A percentile compares a stretch with the other conserved stretches of the same genome.
phyloP scores from a whole-genome alignment of 305 asterid species.

The Andrographis paniculata region DNA sequence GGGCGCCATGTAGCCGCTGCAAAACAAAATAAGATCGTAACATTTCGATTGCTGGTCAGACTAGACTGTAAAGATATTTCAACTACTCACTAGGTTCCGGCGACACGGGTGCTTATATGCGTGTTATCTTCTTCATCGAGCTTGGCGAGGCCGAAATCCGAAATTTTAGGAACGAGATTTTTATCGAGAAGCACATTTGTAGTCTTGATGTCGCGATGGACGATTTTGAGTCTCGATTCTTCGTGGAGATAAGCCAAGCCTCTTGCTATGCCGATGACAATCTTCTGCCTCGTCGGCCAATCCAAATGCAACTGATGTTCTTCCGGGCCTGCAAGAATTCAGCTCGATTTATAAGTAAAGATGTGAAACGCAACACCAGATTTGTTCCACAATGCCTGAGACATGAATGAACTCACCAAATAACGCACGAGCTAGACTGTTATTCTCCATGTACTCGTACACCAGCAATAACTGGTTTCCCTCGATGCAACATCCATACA shows the following conservation, averaged over 20 bases:
- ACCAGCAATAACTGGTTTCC: constrained; percentile 53
- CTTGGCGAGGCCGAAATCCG: constrained; percentile 71
- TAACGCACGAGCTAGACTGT: constrained; percentile 43
- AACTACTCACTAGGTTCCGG: constrained; percentile 55
- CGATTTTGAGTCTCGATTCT: constrained; percentile 61
- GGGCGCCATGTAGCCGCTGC: constrained; percentile 53
- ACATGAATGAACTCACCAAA: background rate
- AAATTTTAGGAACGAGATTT: constrained; percentile 48
- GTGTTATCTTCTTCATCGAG: constrained; percentile 65
- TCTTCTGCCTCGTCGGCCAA: constrained; percentile 58
- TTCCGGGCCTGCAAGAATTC: constrained; percentile 39
- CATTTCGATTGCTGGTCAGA: background rate
- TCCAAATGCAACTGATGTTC: constrained; percentile 46
- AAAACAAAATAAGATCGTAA: background rate
- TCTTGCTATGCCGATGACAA: constrained; percentile 63
- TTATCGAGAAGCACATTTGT: constrained; percentile 56
- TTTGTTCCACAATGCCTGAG: no score
- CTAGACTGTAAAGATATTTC: no score
- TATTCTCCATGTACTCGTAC: no score
- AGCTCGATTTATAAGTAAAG: background rate
- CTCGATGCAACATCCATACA: constrained; percentile 68
- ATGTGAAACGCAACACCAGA: no score
- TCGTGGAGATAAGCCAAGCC: constrained; percentile 74
- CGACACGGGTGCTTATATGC: constrained; percentile 63
- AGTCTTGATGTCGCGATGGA: constrained; percentile 67